Percentiles rank a stretch among this genome's conserved stretches.
These are phyloP conservation scores for Phaeotremella skinneri DNA, from an alignment of 768 basidiomycete species.

Conservation along the genomic window DNA sequence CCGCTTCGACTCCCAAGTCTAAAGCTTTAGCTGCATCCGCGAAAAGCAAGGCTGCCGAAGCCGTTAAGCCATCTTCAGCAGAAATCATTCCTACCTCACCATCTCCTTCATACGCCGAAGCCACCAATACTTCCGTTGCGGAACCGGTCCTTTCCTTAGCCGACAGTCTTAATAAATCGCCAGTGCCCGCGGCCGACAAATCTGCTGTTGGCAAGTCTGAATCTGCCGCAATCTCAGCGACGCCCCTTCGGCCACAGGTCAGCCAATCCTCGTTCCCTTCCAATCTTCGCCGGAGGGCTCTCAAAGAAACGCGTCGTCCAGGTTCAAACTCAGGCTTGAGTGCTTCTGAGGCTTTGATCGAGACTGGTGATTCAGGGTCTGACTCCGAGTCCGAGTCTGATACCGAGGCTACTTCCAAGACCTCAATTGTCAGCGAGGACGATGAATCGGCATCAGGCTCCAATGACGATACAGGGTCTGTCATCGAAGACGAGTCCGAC, in stretches of 20 bases:
- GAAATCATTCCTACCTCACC: too few species aligned
- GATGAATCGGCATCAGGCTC: too few species aligned
- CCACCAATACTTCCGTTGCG: too few species aligned
- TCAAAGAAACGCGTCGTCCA: conserved; percentile 14
- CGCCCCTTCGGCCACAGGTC: not conserved
- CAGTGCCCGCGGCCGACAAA: not conserved
- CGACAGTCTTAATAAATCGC: not conserved
- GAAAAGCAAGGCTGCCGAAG: too few species aligned
- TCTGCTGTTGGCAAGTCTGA: too few species aligned
- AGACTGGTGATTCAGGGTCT: conserved; percentile 30
- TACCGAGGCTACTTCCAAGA: not conserved
- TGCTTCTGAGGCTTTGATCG: conserved; percentile 39
- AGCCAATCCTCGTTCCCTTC: conserved; percentile 10
- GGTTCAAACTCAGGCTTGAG: conserved; percentile 36
- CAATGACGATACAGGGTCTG: conserved; percentile 26
- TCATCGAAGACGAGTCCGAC: too few species aligned
- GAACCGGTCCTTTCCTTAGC: not conserved
- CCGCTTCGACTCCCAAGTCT: too few species aligned
- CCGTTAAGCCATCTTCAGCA: too few species aligned
- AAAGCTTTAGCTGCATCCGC: too few species aligned
- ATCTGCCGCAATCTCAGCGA: not conserved
- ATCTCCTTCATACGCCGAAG: too few species aligned
- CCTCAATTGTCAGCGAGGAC: too few species aligned
- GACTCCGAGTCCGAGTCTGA: conserved; percentile 14
- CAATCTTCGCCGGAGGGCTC: conserved; percentile 25